Evolutionary conservation across 192 early-diverging fungal species (phyloP).

Genomic region (Rhizophagus clarus): DNA sequence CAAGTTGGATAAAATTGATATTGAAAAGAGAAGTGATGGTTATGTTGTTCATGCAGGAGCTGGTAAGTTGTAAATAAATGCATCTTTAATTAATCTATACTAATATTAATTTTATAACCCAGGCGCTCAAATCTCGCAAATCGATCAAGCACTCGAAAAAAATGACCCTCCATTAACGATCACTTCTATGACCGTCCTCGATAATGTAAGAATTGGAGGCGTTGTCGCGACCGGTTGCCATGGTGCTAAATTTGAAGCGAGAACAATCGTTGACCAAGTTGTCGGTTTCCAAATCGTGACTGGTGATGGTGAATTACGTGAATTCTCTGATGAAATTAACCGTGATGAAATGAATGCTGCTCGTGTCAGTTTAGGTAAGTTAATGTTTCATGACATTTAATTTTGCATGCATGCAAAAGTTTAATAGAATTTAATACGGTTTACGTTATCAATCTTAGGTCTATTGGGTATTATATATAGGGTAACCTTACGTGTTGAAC

Average conservation of each 20-base stretch:
- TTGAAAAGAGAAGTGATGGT: slow-evolving; percentile 10
- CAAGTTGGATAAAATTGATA: slow-evolving; percentile 38
- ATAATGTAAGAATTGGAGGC: slow-evolving; percentile 8
- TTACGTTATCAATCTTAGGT: slow-evolving; percentile 13
- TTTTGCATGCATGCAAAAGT: too few relatives aligned
- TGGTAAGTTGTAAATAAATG: slow-evolving; percentile 27
- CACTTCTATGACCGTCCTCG: slow-evolving; percentile 29
- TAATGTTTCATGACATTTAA: too few relatives aligned
- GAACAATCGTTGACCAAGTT: slow-evolving; percentile 22
- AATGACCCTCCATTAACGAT: slow-evolving; percentile 41
- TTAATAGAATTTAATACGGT: not conserved
- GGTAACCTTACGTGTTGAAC: slow-evolving; percentile 37
- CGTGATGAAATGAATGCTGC: slow-evolving; percentile 31
- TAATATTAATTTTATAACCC: too few relatives aligned
- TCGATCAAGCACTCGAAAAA: slow-evolving; percentile 30
- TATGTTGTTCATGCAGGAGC: slow-evolving; percentile 38
- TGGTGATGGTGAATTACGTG: slow-evolving; percentile 19
- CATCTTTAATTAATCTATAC: too few relatives aligned
- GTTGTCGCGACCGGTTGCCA: slow-evolving; percentile 23
- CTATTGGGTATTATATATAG: slow-evolving; percentile 43
- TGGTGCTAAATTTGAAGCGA: not conserved
- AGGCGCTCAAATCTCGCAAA: slow-evolving; percentile 24
- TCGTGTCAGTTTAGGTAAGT: slow-evolving; percentile 32
- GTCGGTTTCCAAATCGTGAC: slow-evolving; percentile 21
- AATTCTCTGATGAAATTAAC: slow-evolving; percentile 28